phyloP scores from a whole-genome alignment of 1,139 yeast genomes.

The Sugiyamaella paludigena region DNA sequence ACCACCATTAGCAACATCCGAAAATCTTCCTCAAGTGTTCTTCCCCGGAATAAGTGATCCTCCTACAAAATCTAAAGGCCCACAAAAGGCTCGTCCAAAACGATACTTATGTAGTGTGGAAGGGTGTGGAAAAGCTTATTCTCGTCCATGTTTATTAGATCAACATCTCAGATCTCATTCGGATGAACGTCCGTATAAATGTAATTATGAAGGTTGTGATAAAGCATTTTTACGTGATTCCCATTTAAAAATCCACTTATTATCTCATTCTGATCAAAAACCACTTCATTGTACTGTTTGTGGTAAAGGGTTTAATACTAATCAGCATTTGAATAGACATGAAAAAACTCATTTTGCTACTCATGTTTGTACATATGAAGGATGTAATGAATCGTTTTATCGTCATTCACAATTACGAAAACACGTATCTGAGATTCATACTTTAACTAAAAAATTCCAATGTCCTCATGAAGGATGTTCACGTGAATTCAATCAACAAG shows the following conservation, averaged over 20 bases:
- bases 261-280: slow-evolving; percentile 57
- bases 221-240: slow-evolving; percentile 70
- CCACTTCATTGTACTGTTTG: slow-evolving; percentile 77
- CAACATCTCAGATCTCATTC: slow-evolving; percentile 79
- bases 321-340: slow-evolving; percentile 82
- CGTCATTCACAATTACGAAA: slow-evolving; percentile 77
- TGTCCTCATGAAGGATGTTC: slow-evolving; percentile 38
- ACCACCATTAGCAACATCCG: too few relatives aligned
- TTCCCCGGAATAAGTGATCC: slow-evolving; percentile 12
- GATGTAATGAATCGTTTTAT: slow-evolving; percentile 65
- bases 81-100: slow-evolving; percentile 48
- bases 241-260: slow-evolving; percentile 71
- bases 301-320: slow-evolving; percentile 77
- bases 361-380: slow-evolving; percentile 57
- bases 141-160: slow-evolving; percentile 76
- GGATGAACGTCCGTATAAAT: slow-evolving; percentile 72
- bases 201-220: slow-evolving; percentile 54
- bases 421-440: slow-evolving; percentile 65
- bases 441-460: slow-evolving; percentile 30
- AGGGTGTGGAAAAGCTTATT: slow-evolving; percentile 72
- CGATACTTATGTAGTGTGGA: slow-evolving; percentile 57
- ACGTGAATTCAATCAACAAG: slow-evolving; percentile 33
- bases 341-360: slow-evolving; percentile 73
- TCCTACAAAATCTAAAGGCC: slow-evolving; percentile 6
- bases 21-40: slow-evolving; percentile 12